phyloP scores from a whole-genome alignment of 352 stramenopile species.

The Plasmopara halstedii region DNA sequence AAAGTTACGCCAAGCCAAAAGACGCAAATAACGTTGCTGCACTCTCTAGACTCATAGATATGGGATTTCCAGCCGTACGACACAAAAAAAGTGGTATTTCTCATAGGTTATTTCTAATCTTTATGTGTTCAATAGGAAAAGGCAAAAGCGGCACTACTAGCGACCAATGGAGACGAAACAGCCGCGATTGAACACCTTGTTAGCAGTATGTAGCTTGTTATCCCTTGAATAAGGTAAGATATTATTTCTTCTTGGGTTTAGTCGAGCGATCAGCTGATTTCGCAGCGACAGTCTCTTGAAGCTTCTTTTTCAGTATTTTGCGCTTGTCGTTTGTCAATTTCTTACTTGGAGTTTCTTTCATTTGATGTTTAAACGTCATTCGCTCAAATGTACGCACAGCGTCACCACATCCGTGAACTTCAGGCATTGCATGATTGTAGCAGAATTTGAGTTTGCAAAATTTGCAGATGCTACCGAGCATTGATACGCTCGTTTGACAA shows the following conservation, averaged over 20 bases:
- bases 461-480: constrained; percentile 63
- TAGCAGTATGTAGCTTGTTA: constrained; percentile 59
- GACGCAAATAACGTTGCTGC: constrained; percentile 43
- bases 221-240: too few relatives aligned
- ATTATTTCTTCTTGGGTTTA: constrained; percentile 45
- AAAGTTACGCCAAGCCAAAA: constrained; percentile 89
- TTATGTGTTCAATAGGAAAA: constrained; percentile 34
- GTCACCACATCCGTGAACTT: constrained; percentile 72
- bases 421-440: constrained; percentile 61
- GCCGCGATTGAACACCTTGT: constrained; percentile 81
- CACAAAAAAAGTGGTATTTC: too few relatives aligned
- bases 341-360: constrained; percentile 15
- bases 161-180: constrained; percentile 79
- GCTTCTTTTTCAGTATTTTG: constrained; percentile 64
- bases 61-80: constrained; percentile 78
- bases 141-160: constrained; percentile 54
- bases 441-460: constrained; percentile 86
- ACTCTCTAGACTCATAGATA: constrained; percentile 70
- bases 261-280: constrained; percentile 37
- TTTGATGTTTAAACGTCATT: constrained; percentile 40
- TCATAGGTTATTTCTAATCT: neutral
- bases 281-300: constrained; percentile 51
- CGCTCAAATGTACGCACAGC: constrained; percentile 56
- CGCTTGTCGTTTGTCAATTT: constrained; percentile 47
- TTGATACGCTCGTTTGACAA: constrained; percentile 54